Evolutionary conservation across 2,329 filamentous ascomycete genomes (phyloP).

Genomic region (Mycosphaerella arachidis): DNA sequence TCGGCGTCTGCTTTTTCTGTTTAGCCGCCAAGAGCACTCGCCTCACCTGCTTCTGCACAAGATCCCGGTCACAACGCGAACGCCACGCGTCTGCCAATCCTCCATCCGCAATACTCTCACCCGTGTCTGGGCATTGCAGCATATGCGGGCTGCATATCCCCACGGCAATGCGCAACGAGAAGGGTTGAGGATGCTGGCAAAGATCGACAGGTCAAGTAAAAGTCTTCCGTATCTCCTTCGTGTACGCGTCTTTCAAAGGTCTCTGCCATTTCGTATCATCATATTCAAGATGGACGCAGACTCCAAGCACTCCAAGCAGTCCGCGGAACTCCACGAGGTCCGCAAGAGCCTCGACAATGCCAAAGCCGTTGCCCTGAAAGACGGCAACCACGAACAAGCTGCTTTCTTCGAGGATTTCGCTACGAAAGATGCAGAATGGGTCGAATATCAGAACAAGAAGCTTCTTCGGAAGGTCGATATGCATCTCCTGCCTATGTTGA

Average conservation of each 20-base stretch:
- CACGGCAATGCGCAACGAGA: not conserved
- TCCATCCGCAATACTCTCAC: slow-evolving; percentile 1
- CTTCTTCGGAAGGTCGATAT: slow-evolving; percentile 67
- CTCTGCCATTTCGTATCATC: not conserved
- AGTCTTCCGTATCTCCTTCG: not conserved
- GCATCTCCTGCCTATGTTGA: slow-evolving; percentile 62
- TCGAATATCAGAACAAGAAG: slow-evolving; percentile 8
- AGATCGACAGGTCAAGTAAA: slow-evolving; percentile 1
- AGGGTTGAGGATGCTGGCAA: slow-evolving; percentile 3
- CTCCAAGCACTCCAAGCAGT: not conserved
- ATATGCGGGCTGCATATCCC: not conserved
- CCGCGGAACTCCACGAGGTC: slow-evolving; percentile 6
- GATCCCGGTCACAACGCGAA: not conserved
- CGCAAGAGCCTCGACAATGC: slow-evolving; percentile 8
- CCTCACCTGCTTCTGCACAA: not conserved
- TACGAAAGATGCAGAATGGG: slow-evolving; percentile 9
- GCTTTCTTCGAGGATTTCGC: slow-evolving; percentile 7
- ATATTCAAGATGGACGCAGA: slow-evolving; percentile 3
- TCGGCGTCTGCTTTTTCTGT: not conserved
- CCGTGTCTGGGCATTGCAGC: not conserved
- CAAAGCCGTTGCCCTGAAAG: not conserved
- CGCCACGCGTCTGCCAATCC: not conserved
- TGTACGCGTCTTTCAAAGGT: not conserved
- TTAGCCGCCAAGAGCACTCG: not conserved
- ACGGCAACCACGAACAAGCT: slow-evolving; percentile 1